Evolutionary conservation across 1,284 basidiomycete genomes (phyloP), one percentile per base, ranked within the genome.

Genomic region (Pholiota adiposa): DNA sequence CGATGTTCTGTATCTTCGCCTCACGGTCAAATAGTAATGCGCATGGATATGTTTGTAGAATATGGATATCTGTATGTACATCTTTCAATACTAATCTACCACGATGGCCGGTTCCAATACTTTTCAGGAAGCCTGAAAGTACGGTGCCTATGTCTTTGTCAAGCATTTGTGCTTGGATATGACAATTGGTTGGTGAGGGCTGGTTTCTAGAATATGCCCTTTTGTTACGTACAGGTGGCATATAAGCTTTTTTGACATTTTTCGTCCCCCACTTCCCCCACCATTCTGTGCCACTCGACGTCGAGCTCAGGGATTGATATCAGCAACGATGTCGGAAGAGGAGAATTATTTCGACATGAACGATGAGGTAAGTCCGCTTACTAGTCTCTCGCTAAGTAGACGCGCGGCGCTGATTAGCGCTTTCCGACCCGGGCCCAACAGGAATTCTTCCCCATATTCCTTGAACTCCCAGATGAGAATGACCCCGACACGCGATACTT

Each of bases 401-500:
- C 23, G 29, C 46, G 19, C 6, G 7, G 31, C 27, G 12, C 21
- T 11, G 4, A 54, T 19, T 14, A 41, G 33, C 54, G 53, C 29
- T 50, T 29, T 14, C 25, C 19, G 29, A 33, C 34, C n/a, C n/a
- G n/a, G n/a, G n/a, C n/a, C n/a, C 11, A 23, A 25, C 12, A 68
- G 67, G 36, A 53, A 21, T 58, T 58, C 49, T 72, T 72, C 52
- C 70, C 70, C 2, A 56, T 51, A 1, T 69, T 70, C 43, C n/a
- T 12, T 18, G 56, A 63, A 12, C 61, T 72, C 7, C 70, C 69
- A 6, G 53, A 51, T 19, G 66, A 69, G 38, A 25, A 63, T 14
- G 62, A 65, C 53, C 53, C 61, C 31, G 60, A 69, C 56, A 23
- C 60, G 4, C 14, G 56, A 2, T 67, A 63, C 44, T 66, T 63